A percentile compares a stretch with the other conserved stretches of the same genome.
These are phyloP conservation scores for Halophytophthora batemanensis DNA, from an alignment of 352 stramenopile species.

Conservation along the genomic window DNA sequence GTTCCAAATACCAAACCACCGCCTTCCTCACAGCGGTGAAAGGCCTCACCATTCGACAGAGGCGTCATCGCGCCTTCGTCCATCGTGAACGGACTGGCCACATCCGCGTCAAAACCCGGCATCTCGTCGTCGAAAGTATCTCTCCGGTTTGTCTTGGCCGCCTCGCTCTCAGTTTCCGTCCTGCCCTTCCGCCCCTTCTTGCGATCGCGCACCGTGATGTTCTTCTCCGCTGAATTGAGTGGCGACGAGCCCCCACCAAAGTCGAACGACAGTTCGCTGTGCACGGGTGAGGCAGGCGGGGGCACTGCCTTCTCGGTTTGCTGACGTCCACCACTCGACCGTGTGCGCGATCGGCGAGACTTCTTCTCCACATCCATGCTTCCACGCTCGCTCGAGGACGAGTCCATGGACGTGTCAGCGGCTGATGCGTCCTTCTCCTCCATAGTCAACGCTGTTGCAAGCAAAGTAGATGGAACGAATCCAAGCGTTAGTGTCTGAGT, in stretches of 20 bases:
- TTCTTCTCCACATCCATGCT: conserved; percentile 25
- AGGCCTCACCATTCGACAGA: conserved; percentile 55
- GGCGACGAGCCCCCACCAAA: conserved; percentile 30
- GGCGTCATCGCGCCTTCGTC: conserved; percentile 61
- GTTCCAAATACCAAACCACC: background rate
- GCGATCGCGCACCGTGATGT: conserved; percentile 25
- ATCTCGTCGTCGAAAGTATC: conserved; percentile 34
- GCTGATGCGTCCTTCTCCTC: conserved; percentile 38
- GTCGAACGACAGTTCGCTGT: conserved; percentile 40
- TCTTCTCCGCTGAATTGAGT: conserved; percentile 15
- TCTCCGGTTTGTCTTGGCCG: conserved; percentile 26
- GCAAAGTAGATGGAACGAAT: conserved; percentile 3
- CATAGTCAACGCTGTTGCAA: conserved; percentile 23
- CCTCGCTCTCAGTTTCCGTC: conserved; percentile 12
- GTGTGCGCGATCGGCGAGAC: conserved; percentile 21
- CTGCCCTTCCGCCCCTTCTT: conserved; percentile 18
- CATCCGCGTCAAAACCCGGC: conserved; percentile 42
- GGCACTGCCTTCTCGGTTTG: conserved; percentile 16
- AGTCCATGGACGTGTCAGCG: conserved; percentile 44
- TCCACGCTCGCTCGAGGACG: conserved; percentile 44
- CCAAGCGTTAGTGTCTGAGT: conserved; percentile 5
- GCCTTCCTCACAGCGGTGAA: background rate
- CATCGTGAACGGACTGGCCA: conserved; percentile 54
- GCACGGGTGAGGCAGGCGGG: conserved; percentile 12
- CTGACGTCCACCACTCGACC: conserved; percentile 18